Conservation (phyloP, 2,329 filamentous ascomycete species). For the Phaeosphaeria sp. region DNA sequence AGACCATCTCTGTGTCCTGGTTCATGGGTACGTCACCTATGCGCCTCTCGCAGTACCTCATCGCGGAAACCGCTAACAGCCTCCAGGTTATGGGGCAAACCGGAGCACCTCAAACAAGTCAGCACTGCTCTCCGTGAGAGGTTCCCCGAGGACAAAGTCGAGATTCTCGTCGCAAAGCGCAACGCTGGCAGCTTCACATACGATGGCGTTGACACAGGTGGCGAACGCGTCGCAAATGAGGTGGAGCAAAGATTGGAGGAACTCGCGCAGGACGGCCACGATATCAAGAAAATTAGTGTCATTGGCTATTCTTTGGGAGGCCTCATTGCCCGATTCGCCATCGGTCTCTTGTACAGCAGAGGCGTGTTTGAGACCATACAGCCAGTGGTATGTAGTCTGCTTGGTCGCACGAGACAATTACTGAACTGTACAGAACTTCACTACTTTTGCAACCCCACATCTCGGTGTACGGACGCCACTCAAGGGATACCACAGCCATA, state of each 20-base stretch:
- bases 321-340: conserved; percentile 82
- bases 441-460: conserved; percentile 84
- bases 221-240: conserved; percentile 69
- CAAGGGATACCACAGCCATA: conserved; percentile 50
- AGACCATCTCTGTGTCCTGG: conserved; percentile 77
- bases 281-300: conserved; percentile 82
- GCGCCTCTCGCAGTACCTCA: conserved; percentile 3
- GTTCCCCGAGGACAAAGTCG: conserved; percentile 67
- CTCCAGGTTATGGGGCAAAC: conserved; percentile 78
- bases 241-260: conserved; percentile 65
- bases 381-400: conserved; percentile 69
- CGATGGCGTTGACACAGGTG: conserved; percentile 72
- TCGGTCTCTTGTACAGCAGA: conserved; percentile 82
- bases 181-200: conserved; percentile 75
- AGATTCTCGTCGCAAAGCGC: conserved; percentile 74
- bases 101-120: conserved; percentile 72
- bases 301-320: conserved; percentile 91
- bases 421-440: conserved; percentile 73
- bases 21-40: conserved; percentile 68
- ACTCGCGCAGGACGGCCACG: conserved; percentile 66
- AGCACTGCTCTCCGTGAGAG: conserved; percentile 68
- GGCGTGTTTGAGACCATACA: conserved; percentile 80
- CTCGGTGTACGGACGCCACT: conserved; percentile 61
- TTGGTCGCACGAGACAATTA: conserved; percentile 22
- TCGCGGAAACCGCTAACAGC: conserved; percentile 17